Conservation (phyloP, 352 stramenopile species). For the Phytophthora fragariaefolia region DNA sequence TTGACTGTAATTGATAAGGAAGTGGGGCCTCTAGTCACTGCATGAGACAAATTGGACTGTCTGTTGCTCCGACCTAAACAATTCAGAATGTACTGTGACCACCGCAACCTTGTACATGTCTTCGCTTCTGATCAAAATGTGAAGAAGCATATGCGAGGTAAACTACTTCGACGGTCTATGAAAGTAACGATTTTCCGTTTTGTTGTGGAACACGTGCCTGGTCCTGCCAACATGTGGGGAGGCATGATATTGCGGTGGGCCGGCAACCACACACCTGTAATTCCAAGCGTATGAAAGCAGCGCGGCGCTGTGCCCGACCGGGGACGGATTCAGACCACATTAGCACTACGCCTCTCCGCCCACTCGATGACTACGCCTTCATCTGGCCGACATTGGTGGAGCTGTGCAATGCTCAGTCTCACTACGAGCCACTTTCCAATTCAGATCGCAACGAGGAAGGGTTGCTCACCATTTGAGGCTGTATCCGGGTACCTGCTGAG, state of each 20-base stretch:
- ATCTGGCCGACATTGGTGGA: no score
- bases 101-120: conserved; percentile 9
- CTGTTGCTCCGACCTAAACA: conserved; percentile 5
- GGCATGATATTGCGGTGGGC: conserved; percentile 26
- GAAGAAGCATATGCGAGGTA: conserved; percentile 12
- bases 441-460: no score
- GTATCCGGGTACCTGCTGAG: no score
- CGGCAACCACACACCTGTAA: no score
- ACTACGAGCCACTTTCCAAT: no score
- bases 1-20: conserved; percentile 3
- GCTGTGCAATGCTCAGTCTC: no score
- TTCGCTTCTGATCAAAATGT: conserved; percentile 7
- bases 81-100: conserved; percentile 8
- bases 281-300: no score
- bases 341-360: no score
- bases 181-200: conserved; percentile 22
- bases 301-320: no score
- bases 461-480: no score
- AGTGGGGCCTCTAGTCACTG: not conserved
- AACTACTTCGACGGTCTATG: conserved; percentile 10
- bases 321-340: no score
- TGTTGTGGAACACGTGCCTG: conserved; percentile 9
- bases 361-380: no score
- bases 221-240: conserved; percentile 18
- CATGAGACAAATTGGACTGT: conserved; percentile 13